Conservation (phyloP, 2,329 filamentous ascomycete genomes). For the Dichotomopilus funicola region DNA sequence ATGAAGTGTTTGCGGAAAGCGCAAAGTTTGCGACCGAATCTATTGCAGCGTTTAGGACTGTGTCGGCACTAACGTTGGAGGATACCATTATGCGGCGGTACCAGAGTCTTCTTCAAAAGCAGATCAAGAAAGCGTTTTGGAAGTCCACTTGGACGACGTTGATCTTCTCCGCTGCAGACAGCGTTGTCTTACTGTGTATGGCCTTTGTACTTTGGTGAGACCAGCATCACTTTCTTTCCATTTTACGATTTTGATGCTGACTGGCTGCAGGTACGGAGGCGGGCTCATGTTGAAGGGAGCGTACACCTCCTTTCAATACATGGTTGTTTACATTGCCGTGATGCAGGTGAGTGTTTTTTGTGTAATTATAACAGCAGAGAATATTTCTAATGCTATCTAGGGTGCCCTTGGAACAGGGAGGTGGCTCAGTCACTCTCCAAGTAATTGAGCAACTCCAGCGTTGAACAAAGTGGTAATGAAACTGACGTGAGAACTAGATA, state of each 20-base stretch:
- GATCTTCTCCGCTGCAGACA: constrained; percentile 33
- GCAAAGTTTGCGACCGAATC: constrained; percentile 59
- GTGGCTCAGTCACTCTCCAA: constrained; percentile 30
- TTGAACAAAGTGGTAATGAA: not conserved
- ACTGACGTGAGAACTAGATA: constrained; percentile 19
- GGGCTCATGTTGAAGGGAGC: constrained; percentile 27
- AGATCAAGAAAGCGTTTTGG: constrained; percentile 28
- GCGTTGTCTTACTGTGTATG: constrained; percentile 49
- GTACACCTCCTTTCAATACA: constrained; percentile 30
- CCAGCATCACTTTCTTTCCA: not conserved
- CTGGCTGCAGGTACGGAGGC: constrained; percentile 25
- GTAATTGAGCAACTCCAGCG: constrained; percentile 13
- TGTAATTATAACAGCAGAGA: too few relatives aligned
- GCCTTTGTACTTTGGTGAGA: constrained; percentile 52
- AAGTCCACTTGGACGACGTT: constrained; percentile 30
- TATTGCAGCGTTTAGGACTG: constrained; percentile 56
- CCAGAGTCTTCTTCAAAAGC: constrained; percentile 29
- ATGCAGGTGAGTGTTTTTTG: constrained; percentile 22
- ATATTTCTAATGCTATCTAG: constrained; percentile 6
- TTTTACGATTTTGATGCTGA: not conserved
- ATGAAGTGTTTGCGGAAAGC: constrained; percentile 52
- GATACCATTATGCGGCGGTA: constrained; percentile 43
- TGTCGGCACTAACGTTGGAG: constrained; percentile 55
- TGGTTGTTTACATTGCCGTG: constrained; percentile 30
- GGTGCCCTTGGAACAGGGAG: constrained; percentile 29